These are phyloP conservation scores for Pythium phragmiticola DNA, from an alignment of 352 stramenopile genomes.

Conservation along the genomic window DNA sequence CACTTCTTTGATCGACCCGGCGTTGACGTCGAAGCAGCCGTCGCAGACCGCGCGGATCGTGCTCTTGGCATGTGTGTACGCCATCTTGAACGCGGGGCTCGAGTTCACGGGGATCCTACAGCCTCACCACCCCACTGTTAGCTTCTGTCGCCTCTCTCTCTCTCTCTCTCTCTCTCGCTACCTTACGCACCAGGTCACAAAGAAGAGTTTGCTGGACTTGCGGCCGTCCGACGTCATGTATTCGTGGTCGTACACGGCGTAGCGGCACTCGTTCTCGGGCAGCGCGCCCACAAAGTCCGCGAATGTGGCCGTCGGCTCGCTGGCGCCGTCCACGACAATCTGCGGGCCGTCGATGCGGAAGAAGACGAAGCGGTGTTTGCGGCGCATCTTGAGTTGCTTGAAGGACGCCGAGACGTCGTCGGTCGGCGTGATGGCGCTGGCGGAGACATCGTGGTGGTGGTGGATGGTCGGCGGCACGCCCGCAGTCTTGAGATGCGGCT, in stretches of 20 bases:
- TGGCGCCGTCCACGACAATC: slow-evolving; percentile 60
- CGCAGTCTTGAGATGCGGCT: slow-evolving; percentile 86
- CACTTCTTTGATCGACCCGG: slow-evolving; percentile 70
- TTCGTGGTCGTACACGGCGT: slow-evolving; percentile 88
- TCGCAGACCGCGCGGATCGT: slow-evolving; percentile 76
- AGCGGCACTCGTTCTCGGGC: slow-evolving; percentile 82
- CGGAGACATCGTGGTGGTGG: slow-evolving; percentile 70
- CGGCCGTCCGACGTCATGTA: slow-evolving; percentile 71
- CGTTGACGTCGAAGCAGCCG: slow-evolving; percentile 79
- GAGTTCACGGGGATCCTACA: slow-evolving; percentile 78
- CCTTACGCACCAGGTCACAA: slow-evolving; percentile 67
- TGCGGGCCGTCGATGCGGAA: slow-evolving; percentile 79
- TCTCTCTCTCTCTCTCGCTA: background rate
- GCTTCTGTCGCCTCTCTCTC: background rate
- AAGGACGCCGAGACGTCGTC: slow-evolving; percentile 64
- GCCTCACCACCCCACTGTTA: background rate
- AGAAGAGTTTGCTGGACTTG: slow-evolving; percentile 88
- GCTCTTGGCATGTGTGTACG: slow-evolving; percentile 87
- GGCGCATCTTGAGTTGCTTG: slow-evolving; percentile 88
- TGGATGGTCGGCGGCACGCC: slow-evolving; percentile 73
- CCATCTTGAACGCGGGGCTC: slow-evolving; percentile 85
- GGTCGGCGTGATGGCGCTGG: slow-evolving; percentile 68
- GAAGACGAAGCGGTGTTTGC: slow-evolving; percentile 83
- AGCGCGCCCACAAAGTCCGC: slow-evolving; percentile 54
- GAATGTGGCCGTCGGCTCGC: slow-evolving; percentile 50